Evolutionary conservation across 75 land plant species (phyloP).

Genomic region (Pinus tabuliformis): DNA sequence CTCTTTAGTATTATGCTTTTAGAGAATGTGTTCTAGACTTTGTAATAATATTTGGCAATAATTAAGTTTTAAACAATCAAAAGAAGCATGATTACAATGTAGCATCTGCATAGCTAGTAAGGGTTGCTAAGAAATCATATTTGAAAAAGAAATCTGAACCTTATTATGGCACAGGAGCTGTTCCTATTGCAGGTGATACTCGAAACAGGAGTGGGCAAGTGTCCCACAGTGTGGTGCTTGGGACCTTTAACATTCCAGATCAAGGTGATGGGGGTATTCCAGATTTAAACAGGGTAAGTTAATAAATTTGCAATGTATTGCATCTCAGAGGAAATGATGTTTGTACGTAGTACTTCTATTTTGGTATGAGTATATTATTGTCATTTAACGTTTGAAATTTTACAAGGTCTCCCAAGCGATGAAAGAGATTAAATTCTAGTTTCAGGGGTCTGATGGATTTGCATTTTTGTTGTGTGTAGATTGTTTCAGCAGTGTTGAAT

Average conservation of each 20-base stretch:
- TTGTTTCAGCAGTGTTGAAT: constrained; percentile 64
- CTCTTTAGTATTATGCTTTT: too few relatives aligned
- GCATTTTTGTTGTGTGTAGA: constrained; percentile 29
- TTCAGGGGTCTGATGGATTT: background rate
- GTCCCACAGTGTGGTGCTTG: constrained; percentile 56
- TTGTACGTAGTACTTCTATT: background rate
- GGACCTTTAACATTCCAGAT: constrained; percentile 62
- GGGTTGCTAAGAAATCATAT: background rate
- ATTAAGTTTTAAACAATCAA: too few relatives aligned
- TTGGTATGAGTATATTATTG: background rate
- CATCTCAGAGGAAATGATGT: background rate
- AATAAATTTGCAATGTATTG: too few relatives aligned
- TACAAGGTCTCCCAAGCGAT: background rate
- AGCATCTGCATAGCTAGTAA: background rate
- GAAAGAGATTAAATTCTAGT: background rate
- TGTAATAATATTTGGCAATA: too few relatives aligned
- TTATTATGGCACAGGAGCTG: constrained; percentile 9
- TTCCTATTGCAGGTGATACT: constrained; percentile 8
- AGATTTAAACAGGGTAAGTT: constrained; percentile 53
- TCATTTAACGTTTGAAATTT: background rate
- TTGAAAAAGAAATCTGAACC: background rate
- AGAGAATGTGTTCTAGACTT: too few relatives aligned
- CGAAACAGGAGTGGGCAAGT: constrained; percentile 29
- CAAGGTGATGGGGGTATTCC: constrained; percentile 40
- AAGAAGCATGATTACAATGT: too few relatives aligned